phyloP scores from a whole-genome alignment of 106 monocot species.

The Apostasia shenzhenica region DNA sequence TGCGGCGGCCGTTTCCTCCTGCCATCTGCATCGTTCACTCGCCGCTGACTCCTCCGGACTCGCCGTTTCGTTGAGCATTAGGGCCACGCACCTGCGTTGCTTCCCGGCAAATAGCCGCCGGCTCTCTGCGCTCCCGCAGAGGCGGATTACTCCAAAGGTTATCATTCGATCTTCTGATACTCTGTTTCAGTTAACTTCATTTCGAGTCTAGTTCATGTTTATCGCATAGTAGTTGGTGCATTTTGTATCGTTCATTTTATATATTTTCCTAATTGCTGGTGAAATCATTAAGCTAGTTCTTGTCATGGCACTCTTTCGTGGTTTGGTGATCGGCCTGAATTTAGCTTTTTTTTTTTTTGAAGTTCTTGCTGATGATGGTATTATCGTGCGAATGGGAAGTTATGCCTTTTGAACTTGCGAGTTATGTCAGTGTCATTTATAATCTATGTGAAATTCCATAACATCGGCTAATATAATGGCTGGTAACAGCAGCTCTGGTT shows the following conservation, averaged over 20 bases:
- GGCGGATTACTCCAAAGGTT: slow-evolving; percentile 37
- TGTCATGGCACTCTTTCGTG: too few species aligned
- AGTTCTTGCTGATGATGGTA: too few species aligned
- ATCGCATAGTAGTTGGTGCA: not conserved
- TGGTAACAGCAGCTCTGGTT: too few species aligned
- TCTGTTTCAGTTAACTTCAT: not conserved
- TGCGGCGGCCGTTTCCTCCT: slow-evolving; percentile 10
- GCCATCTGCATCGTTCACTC: slow-evolving; percentile 5
- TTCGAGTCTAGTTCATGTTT: not conserved
- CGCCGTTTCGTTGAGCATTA: slow-evolving; percentile 13
- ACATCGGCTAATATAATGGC: too few species aligned
- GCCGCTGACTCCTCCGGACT: slow-evolving; percentile 12
- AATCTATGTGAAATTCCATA: too few species aligned
- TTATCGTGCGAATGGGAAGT: too few species aligned
- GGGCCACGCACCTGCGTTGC: slow-evolving; percentile 9
- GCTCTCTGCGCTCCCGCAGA: slow-evolving; percentile 19
- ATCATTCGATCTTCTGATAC: not conserved
- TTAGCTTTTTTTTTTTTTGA: too few species aligned
- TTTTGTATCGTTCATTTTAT: not conserved
- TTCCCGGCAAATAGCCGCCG: not conserved
- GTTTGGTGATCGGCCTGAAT: too few species aligned
- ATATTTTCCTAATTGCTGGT: not conserved
- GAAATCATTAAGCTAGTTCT: too few species aligned
- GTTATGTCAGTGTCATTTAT: too few species aligned
- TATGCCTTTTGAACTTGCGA: too few species aligned